Percentiles rank a stretch among this genome's conserved stretches.
Conservation (phyloP, 331 rosid species). For the Malus hybrid region DNA sequence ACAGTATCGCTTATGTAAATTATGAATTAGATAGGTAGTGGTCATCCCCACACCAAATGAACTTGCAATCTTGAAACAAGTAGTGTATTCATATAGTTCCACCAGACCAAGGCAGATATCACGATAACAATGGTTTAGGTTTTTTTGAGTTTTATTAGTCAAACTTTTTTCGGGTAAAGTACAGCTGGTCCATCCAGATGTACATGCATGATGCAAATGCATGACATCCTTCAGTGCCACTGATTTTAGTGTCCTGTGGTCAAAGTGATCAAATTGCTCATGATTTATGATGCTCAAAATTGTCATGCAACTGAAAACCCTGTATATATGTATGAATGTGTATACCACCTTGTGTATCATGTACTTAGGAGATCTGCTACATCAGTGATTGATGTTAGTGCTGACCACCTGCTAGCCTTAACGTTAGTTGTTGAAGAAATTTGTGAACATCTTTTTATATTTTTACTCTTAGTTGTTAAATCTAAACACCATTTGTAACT, state of each 20-base stretch:
- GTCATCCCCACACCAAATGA: background rate
- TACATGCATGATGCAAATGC: background rate
- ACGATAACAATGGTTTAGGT: background rate
- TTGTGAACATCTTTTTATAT: background rate
- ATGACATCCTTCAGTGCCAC: background rate
- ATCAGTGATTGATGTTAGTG: background rate
- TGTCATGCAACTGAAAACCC: background rate
- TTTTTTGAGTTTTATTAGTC: background rate
- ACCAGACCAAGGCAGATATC: background rate
- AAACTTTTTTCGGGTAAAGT: background rate
- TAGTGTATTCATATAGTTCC: background rate
- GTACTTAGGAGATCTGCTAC: background rate
- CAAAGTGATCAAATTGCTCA: background rate
- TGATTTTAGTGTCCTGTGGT: background rate
- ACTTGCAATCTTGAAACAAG: background rate
- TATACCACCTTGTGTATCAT: background rate
- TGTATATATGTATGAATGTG: background rate
- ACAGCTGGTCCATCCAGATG: background rate
- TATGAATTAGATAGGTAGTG: background rate
- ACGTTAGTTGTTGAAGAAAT: background rate
- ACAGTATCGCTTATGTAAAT: background rate
- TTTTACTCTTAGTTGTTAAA: background rate
- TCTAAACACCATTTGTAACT: background rate
- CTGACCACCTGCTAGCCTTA: background rate
- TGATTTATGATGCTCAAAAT: background rate